Evolutionary conservation across 192 early-diverging fungal species (phyloP).

Genomic region (Coemansia erecta): DNA sequence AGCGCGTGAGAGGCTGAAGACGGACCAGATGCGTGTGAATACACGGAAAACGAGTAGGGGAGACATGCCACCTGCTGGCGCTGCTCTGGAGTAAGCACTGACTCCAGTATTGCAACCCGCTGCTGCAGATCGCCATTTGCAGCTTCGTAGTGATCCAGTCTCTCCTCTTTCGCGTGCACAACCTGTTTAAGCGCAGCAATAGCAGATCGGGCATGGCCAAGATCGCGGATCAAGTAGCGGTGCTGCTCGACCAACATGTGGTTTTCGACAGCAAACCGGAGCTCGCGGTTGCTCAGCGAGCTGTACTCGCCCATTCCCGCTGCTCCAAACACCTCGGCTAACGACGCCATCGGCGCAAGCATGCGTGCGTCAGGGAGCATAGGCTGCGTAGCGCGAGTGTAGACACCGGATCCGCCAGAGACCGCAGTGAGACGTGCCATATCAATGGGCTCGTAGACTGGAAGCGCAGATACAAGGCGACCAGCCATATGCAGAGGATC

Average conservation of each 20-base stretch:
- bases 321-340: conserved; percentile 22
- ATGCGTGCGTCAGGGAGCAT: conserved; percentile 33
- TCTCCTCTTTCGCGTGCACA: conserved; percentile 48
- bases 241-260: conserved; percentile 53
- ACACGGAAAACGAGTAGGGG: conserved; percentile 10
- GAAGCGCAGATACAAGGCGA: conserved; percentile 29
- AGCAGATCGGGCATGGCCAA: conserved; percentile 46
- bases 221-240: conserved; percentile 41
- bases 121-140: conserved; percentile 36
- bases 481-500: conserved; percentile 2
- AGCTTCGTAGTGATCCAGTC: conserved; percentile 35
- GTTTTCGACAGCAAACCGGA: conserved; percentile 47
- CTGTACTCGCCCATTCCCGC: conserved; percentile 7
- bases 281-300: conserved; percentile 41
- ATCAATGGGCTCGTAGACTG: conserved; percentile 48
- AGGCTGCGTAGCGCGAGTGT: conserved; percentile 27
- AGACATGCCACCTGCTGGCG: conserved; percentile 19
- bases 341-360: conserved; percentile 50
- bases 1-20: too few relatives aligned
- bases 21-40: too few relatives aligned
- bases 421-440: conserved; percentile 11
- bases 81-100: conserved; percentile 28
- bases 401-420: background rate
- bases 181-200: conserved; percentile 45
- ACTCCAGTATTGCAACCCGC: conserved; percentile 28